Evolutionary conservation across 106 monocot species (phyloP).

Genomic region (Dendrobium officinale): DNA sequence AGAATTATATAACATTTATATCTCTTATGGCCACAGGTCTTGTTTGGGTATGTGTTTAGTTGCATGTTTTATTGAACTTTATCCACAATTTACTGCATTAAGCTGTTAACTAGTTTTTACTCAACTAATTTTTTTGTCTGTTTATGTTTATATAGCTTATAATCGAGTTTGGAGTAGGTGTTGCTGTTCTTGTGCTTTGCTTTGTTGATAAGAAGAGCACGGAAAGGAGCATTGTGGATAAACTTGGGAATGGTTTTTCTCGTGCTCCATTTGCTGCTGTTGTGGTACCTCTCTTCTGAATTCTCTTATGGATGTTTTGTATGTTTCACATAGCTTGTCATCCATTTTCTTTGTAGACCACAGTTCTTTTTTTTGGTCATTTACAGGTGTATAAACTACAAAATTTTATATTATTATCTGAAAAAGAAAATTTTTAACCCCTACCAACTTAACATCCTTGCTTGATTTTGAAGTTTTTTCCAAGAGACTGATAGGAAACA

Average conservation of each 20-base stretch:
- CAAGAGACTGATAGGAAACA: background rate
- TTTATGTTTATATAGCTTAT: constrained; percentile 50
- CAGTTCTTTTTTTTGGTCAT: background rate
- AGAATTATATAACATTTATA: constrained; percentile 90
- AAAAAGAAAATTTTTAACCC: background rate
- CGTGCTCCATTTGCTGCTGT: constrained; percentile 86
- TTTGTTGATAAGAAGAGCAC: constrained; percentile 80
- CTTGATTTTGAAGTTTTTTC: background rate
- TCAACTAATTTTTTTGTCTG: constrained; percentile 2
- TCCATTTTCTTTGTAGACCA: background rate
- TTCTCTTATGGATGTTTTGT: background rate
- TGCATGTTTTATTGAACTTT: background rate
- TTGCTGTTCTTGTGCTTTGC: constrained; percentile 88
- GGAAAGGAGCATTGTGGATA: constrained; percentile 62
- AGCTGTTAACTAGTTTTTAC: background rate
- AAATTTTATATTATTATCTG: background rate
- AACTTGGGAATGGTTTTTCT: constrained; percentile 96
- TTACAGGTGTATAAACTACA: background rate
- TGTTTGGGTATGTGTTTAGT: constrained; percentile 52
- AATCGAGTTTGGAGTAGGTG: constrained; percentile 83
- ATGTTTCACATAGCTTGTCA: background rate
- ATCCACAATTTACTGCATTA: background rate
- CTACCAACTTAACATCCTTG: background rate
- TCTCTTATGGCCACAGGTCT: constrained; percentile 90
- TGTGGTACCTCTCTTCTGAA: constrained; percentile 42